phyloP scores from a whole-genome alignment of 1,284 basidiomycete genomes.

The Phenoliferia sp. region DNA sequence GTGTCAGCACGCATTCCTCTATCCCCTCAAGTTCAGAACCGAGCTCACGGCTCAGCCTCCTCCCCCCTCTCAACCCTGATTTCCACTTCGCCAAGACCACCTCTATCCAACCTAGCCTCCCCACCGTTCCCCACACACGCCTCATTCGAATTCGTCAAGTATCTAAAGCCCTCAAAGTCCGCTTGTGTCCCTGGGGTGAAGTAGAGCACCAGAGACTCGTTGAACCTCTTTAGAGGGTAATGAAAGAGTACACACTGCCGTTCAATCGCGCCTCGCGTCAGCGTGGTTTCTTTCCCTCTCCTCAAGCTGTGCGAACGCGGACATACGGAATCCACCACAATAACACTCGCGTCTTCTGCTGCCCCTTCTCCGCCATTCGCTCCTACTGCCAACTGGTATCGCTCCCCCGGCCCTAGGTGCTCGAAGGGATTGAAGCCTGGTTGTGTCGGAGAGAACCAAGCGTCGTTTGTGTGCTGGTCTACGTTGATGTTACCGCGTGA shows the following conservation, averaged over 20 bases:
- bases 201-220: not conserved
- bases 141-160: not conserved
- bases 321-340: not conserved
- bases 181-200: not conserved
- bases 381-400: conserved; percentile 1
- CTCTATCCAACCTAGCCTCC: not conserved
- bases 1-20: not conserved
- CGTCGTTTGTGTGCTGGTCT: not conserved
- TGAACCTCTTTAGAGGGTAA: not conserved
- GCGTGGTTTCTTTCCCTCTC: not conserved
- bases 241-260: not conserved
- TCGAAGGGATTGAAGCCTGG: not conserved
- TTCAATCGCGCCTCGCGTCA: not conserved
- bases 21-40: not conserved
- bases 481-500: not conserved
- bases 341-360: not conserved
- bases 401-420: not conserved
- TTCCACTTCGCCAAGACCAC: not conserved
- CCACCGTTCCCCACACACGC: not conserved
- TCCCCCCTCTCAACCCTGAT: not conserved
- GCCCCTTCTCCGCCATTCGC: conserved; percentile 2
- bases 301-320: not conserved
- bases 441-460: not conserved
- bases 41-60: not conserved
- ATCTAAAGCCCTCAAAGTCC: not conserved